Conservation (phyloP, 192 early-diverging fungal species). For the Coemansia javaensis region DNA sequence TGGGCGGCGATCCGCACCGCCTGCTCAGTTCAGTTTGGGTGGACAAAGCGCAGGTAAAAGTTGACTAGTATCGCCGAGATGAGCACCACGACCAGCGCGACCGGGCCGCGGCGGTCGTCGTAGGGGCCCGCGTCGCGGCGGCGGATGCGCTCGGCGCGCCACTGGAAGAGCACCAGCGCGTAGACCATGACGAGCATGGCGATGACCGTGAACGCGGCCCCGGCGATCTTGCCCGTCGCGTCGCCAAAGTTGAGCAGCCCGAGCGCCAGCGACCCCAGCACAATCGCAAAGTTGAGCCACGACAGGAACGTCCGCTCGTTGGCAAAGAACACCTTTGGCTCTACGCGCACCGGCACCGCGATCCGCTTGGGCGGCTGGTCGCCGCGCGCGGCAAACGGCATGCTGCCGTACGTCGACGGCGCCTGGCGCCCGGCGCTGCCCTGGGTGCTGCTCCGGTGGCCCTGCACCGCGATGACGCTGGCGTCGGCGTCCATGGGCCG, state of each 20-base stretch:
- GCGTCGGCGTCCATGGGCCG: slow-evolving; percentile 36
- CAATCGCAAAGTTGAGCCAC: slow-evolving; percentile 80
- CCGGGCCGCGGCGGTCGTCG: slow-evolving; percentile 71
- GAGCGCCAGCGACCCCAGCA: slow-evolving; percentile 71
- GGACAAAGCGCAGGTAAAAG: slow-evolving; percentile 58
- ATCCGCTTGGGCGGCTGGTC: slow-evolving; percentile 59
- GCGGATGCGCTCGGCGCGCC: slow-evolving; percentile 65
- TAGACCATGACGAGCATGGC: slow-evolving; percentile 75
- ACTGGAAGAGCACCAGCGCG: slow-evolving; percentile 69
- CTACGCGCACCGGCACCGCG: slow-evolving; percentile 69
- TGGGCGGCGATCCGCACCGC: not conserved
- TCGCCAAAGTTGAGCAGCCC: slow-evolving; percentile 83
- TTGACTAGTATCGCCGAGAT: slow-evolving; percentile 66
- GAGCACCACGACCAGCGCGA: slow-evolving; percentile 63
- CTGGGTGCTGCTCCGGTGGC: slow-evolving; percentile 23
- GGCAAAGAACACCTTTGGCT: slow-evolving; percentile 92
- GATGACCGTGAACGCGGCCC: slow-evolving; percentile 65
- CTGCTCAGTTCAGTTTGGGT: slow-evolving; percentile 1
- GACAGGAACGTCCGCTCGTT: slow-evolving; percentile 91
- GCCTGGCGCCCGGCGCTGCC: slow-evolving; percentile 1
- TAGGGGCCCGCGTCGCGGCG: slow-evolving; percentile 66
- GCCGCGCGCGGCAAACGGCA: slow-evolving; percentile 19
- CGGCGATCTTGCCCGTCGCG: slow-evolving; percentile 61
- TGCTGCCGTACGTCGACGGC: slow-evolving; percentile 28
- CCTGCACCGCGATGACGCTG: slow-evolving; percentile 45